Conservation (phyloP, 331 rosid species). For the Saraca asoca region DNA sequence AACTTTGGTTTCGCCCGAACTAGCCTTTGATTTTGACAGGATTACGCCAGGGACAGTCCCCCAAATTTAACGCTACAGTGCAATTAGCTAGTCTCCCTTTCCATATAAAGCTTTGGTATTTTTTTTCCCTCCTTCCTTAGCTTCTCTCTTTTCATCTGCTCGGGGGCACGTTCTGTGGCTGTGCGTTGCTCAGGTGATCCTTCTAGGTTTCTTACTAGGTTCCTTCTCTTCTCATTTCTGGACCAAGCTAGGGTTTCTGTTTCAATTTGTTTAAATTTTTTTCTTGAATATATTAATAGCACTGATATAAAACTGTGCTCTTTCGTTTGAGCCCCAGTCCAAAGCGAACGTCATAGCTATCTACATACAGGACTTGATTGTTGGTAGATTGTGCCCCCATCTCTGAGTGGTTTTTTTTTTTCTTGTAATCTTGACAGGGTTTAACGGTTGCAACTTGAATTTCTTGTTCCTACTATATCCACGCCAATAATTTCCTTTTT, state of each 20-base stretch:
- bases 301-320: conserved; percentile 21
- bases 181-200: conserved; percentile 54
- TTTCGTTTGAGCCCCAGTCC: background rate
- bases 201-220: conserved; percentile 36
- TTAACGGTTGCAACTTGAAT: conserved; percentile 40
- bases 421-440: conserved; percentile 49
- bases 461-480: background rate
- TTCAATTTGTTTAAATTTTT: background rate
- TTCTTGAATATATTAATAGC: background rate
- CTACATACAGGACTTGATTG: background rate
- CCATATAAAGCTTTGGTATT: conserved; percentile 16
- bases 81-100: conserved; percentile 38
- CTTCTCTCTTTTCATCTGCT: too few relatives aligned
- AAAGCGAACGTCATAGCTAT: background rate
- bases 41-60: conserved; percentile 32
- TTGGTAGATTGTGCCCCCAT: background rate
- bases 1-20: too few relatives aligned
- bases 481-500: background rate
- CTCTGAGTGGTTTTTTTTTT: conserved; percentile 4
- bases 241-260: background rate
- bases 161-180: conserved; percentile 50
- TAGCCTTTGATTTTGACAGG: too few relatives aligned
- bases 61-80: conserved; percentile 35
- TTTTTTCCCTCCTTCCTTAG: conserved; percentile 8
- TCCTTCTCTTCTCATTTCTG: background rate